Evolutionary conservation across 2,329 filamentous ascomycete genomes (phyloP).

Genomic region (Neonectria magnoliae): DNA sequence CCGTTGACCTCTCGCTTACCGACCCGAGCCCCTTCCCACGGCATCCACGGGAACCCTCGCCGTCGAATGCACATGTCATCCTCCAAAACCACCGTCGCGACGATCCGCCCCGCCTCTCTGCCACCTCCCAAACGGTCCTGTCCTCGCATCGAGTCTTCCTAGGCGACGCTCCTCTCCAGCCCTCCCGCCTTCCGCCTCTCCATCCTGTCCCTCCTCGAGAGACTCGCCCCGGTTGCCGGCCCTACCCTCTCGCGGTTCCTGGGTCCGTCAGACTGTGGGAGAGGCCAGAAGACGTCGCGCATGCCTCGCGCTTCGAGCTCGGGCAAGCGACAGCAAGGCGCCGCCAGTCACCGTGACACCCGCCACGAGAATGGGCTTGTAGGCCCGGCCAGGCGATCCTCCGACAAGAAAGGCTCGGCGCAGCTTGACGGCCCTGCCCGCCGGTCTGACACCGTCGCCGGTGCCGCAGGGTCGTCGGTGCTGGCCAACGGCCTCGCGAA

Average conservation of each 20-base stretch:
- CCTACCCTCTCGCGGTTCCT: constrained; percentile 48
- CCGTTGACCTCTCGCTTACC: constrained; percentile 18
- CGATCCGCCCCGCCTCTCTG: constrained; percentile 30
- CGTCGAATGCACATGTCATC: constrained; percentile 41
- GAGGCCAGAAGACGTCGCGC: constrained; percentile 52
- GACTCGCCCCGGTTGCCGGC: constrained; percentile 49
- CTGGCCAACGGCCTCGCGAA: constrained; percentile 45
- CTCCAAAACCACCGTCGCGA: constrained; percentile 36
- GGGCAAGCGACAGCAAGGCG: constrained; percentile 70
- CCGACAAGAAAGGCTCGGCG: constrained; percentile 57
- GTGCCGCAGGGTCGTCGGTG: constrained; percentile 45
- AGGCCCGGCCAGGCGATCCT: constrained; percentile 59
- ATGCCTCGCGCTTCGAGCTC: constrained; percentile 70
- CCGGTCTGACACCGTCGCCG: constrained; percentile 45
- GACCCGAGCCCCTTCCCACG: constrained; percentile 22
- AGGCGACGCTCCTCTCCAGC: constrained; percentile 25
- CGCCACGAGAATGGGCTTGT: constrained; percentile 90
- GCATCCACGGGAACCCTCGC: constrained; percentile 23
- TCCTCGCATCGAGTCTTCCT: constrained; percentile 25
- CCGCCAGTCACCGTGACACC: constrained; percentile 73
- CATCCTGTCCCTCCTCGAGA: constrained; percentile 37
- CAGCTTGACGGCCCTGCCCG: constrained; percentile 54
- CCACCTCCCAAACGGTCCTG: constrained; percentile 23
- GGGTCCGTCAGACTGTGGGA: constrained; percentile 51
- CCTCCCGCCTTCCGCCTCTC: constrained; percentile 15